Base-by-base conservation (phyloP, 2,329 filamentous ascomycete genomes). In the Phyllachora maydis region DNA sequence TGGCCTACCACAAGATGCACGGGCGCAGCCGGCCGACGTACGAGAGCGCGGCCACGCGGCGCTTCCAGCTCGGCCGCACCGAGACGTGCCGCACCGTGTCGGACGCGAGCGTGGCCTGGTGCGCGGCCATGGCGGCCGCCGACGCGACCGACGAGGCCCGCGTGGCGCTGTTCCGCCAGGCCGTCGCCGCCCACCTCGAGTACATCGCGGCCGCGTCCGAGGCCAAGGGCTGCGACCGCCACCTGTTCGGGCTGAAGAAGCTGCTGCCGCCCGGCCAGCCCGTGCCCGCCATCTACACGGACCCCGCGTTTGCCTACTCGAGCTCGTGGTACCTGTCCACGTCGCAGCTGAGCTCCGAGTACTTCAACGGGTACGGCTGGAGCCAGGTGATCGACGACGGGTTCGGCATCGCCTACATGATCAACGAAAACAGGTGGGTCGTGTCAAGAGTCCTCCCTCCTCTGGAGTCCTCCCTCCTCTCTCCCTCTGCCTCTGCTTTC, bases 361-460 rank as follows among this genome's bases (percentile, higher is more conserved):
- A 78, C 59, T 98, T 95, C 54, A 98, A 98, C 46, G 88, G 90
- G 13, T 98, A 98, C 50, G 88, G 88, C 21, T 98, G 88, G 88
- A 88, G 77, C 43, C 85, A 98, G 56, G 88, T 98, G 24, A 76
- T 95, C 26, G 83, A 95, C 41, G 78, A 75, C 30, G 88, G 88
- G 15, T 98, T 88, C 52, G 88, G 88, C 34, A 91, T 98, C 43
- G 88, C 88, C 18, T 98, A 98, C 48, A 98, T 98, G 88, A 95
- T 98, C 48, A 98, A 98, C 46, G 85, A 95, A 61, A 91, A 93
- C 50, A 83, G 69, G 74, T 79, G 44, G 48, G 56, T 41, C 20
- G 16, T 17, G n/a, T n/a, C n/a, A n/a, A n/a, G n/a, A n/a, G n/a
- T n/a, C n/a, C n/a, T n/a, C n/a, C n/a, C n/a, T n/a, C n/a, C n/a